These are phyloP conservation scores for Hibiscus mutabilis DNA, from an alignment of 345 rosid genomes.

Conservation along the genomic window DNA sequence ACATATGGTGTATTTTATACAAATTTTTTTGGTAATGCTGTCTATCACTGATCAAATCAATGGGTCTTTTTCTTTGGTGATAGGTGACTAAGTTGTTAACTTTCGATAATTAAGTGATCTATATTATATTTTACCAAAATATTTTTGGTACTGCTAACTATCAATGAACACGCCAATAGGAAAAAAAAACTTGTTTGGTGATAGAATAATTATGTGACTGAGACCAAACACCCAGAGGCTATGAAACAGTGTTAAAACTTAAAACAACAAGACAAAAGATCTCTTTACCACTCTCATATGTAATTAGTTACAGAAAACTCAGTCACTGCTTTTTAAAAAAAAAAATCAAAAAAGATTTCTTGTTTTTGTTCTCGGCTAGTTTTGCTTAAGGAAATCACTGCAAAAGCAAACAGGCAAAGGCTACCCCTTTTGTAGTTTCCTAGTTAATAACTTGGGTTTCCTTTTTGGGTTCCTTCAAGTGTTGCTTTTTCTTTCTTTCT, in stretches of 20 bases:
- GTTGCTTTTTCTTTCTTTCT: neutral
- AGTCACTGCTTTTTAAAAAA: neutral
- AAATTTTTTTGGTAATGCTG: too few species aligned
- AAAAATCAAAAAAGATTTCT: neutral
- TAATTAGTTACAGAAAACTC: constrained; percentile 1
- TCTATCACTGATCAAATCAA: too few species aligned
- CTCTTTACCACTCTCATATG: constrained; percentile 5
- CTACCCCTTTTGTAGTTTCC: neutral
- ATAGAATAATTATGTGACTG: neutral
- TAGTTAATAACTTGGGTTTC: neutral
- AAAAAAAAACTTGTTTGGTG: neutral
- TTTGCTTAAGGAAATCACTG: neutral
- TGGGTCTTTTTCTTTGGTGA: too few species aligned
- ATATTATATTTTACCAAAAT: too few species aligned
- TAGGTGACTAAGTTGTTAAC: too few species aligned
- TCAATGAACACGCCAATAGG: too few species aligned
- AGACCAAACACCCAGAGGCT: neutral
- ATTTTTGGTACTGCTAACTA: too few species aligned
- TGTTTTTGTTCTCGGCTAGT: neutral
- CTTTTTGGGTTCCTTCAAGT: neutral
- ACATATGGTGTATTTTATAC: too few species aligned
- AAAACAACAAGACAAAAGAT: neutral
- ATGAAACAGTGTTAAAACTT: neutral
- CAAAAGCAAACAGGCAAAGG: neutral
- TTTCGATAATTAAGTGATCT: too few species aligned